Evolutionary conservation across 169 alveolate genomes (phyloP).

Genomic region (Babesia gibsoni): DNA sequence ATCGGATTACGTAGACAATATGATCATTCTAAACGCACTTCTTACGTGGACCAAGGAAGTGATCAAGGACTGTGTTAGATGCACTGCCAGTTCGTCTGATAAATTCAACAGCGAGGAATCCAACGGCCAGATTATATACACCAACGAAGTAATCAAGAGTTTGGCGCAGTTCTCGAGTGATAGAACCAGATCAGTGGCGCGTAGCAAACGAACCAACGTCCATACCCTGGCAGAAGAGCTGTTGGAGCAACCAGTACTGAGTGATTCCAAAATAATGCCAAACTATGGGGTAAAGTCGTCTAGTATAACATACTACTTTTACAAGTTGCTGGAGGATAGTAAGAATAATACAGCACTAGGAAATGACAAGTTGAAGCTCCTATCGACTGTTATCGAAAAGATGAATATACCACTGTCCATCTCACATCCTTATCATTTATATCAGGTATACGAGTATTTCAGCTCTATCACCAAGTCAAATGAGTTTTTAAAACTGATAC

Average conservation of each 20-base stretch:
- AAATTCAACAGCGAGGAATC: constrained; percentile 6
- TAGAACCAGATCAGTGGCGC: background rate
- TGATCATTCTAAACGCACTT: constrained; percentile 24
- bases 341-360: background rate
- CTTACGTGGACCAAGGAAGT: constrained; percentile 31
- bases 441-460: constrained; percentile 31
- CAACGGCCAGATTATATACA: constrained; percentile 16
- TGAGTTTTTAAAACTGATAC: background rate
- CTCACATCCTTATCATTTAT: background rate
- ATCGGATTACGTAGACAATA: constrained; percentile 12
- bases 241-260: background rate
- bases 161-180: background rate
- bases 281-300: background rate
- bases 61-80: constrained; percentile 1
- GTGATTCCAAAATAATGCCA: background rate
- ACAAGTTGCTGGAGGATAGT: constrained; percentile 6
- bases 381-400: background rate
- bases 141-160: background rate
- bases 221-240: background rate
- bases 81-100: constrained; percentile 14
- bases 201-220: background rate
- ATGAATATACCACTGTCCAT: background rate
- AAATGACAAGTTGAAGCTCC: background rate
- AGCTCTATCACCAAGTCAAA: background rate
- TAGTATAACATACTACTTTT: constrained; percentile 27